A percentile compares a stretch with the other conserved stretches of the same genome.
Conservation (phyloP, 192 early-diverging fungal species). For the Linnemannia exigua region DNA sequence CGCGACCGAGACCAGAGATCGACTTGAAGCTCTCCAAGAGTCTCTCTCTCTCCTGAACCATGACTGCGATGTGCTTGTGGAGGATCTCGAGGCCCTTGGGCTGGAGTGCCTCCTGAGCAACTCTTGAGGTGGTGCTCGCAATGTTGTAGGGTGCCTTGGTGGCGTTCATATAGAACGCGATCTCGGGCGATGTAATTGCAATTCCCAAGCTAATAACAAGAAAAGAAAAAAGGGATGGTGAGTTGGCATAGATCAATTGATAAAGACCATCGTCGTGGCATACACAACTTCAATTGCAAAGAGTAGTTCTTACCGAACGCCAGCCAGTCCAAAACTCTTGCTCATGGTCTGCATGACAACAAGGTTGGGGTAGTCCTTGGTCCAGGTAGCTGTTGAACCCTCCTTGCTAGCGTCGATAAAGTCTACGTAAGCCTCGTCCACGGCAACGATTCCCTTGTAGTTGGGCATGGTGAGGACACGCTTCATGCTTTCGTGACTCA, state of each 20-base stretch:
- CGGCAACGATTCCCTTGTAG: constrained; percentile 91
- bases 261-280: not conserved
- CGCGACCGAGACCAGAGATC: constrained; percentile 76
- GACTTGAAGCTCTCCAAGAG: constrained; percentile 75
- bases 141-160: constrained; percentile 99
- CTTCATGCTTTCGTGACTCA: constrained; percentile 78
- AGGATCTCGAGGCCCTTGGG: constrained; percentile 77
- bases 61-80: constrained; percentile 67
- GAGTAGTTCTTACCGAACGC: constrained; percentile 77
- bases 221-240: not conserved
- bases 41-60: constrained; percentile 75
- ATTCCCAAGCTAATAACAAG: constrained; percentile 91
- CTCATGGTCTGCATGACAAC: constrained; percentile 98
- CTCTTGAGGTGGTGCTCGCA: constrained; percentile 84
- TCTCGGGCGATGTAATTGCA: constrained; percentile 81
- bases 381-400: constrained; percentile 83
- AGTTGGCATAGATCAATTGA: not conserved
- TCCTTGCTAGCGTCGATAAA: constrained; percentile 81
- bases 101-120: constrained; percentile 86
- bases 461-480: constrained; percentile 75
- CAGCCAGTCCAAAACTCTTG: constrained; percentile 99
- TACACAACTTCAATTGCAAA: not conserved
- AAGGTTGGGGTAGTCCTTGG: constrained; percentile 89
- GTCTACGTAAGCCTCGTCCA: constrained; percentile 99
- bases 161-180: constrained; percentile 94